Percentiles rank a stretch among this genome's conserved stretches.
Conservation (phyloP, 352 stramenopile genomes). For the Phytophthora boehmeriae region DNA sequence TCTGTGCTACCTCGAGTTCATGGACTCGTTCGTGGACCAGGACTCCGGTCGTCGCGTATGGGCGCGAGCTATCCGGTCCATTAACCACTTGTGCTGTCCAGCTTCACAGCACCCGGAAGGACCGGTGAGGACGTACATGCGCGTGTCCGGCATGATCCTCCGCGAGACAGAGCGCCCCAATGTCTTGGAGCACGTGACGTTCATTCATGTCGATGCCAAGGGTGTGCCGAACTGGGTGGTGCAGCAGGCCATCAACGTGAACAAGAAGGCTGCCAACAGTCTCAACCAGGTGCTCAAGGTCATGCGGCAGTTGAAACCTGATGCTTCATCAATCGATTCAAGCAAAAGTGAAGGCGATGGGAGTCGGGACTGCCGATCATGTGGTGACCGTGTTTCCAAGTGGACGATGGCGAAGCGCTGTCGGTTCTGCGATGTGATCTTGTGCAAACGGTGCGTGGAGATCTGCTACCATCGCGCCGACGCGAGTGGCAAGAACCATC, state of each 20-base stretch:
- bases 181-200: conserved; percentile 60
- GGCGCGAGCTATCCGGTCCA: conserved; percentile 68
- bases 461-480: conserved; percentile 53
- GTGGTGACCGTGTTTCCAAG: conserved; percentile 60
- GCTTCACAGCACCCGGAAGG: conserved; percentile 62
- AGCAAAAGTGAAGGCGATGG: conserved; percentile 18
- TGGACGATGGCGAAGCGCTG: conserved; percentile 67
- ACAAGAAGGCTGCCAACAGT: conserved; percentile 52
- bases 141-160: conserved; percentile 63
- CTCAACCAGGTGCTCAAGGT: conserved; percentile 76
- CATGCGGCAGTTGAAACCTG: conserved; percentile 44
- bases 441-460: conserved; percentile 67
- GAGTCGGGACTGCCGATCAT: conserved; percentile 52
- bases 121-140: conserved; percentile 55
- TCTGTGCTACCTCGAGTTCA: conserved; percentile 65
- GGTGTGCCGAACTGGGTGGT: conserved; percentile 53
- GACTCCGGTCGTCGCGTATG: conserved; percentile 63
- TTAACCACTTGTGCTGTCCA: conserved; percentile 66
- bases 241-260: conserved; percentile 45
- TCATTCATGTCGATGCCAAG: conserved; percentile 59
- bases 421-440: conserved; percentile 62
- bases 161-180: conserved; percentile 61
- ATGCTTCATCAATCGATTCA: conserved; percentile 18
- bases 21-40: conserved; percentile 71
- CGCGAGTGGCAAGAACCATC: conserved; percentile 52